Base-by-base conservation (phyloP, 78 protist species). In the Dictyostelium purpureum region DNA sequence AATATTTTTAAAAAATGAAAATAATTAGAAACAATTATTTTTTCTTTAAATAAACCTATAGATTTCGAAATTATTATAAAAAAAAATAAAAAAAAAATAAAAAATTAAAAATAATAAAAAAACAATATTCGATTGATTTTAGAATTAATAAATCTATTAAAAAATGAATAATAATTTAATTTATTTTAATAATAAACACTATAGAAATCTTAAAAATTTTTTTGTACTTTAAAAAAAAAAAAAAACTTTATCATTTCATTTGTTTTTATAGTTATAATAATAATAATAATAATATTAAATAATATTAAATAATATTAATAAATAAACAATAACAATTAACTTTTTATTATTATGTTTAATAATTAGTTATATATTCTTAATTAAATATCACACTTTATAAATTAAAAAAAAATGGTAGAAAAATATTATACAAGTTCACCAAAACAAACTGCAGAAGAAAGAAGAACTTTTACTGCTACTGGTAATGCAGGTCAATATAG, bases 341-440 rank as follows among this genome's bases (percentile, higher is more conserved):
- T 11, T 49, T 49, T 49, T 49, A 49, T 49, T 11, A 7, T 49
- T 49, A 14, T 49, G 11, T 49, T 14, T 56, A 56, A 56, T 24
- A 24, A 7, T 6, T 24, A 24, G 10, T 24, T 21, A 56, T 56
- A 56, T 56, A 18, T 56, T 9, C 0, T 19, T 6, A 6, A 6
- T 16, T 35, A 16, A 65, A 37, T 35, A 37, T 18, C 5, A 16
- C 35, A 28, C 2, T 65, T 37, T 26, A 38, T n/a, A n/a, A 69
- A 69, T 16, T 38, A 16, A 69, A 40, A 69, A 37, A 69, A 69
- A 69, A 40, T 40, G 76, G 76, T 69, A 7, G 76, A 69, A 69
- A 69, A 69, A 69, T 42, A 18, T 69, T 69, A 69, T 42, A 28
- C 71, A 31, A 33, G 71, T 63, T 63, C 71, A 63, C 71, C 71